Evolutionary conservation across 441 rosid species (phyloP), one percentile per base, ranked within the genome.

Genomic region (Pelargonium citronellum): DNA sequence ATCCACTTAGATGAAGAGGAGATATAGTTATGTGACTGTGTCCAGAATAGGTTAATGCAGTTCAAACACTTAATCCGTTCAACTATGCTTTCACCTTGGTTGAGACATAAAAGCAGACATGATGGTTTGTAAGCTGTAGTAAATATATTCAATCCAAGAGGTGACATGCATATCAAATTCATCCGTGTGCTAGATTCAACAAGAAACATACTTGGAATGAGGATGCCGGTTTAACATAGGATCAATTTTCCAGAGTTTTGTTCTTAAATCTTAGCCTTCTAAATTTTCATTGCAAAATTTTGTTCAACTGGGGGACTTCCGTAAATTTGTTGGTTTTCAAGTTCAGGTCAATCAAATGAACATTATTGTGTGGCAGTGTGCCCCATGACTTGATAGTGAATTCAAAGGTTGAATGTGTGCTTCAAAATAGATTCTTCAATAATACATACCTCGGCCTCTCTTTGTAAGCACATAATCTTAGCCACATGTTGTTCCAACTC

Each of bases 401-500:
- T 19, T 27, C 63, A 58, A 58, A 17, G 30, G 2, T 24, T 57
- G 24, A 2, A 58, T 58, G 9, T 19, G 63, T 58, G 64, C 13
- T 5, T 58, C 64, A 58, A 58, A 9, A 58, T 19, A 57, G 63
- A 57, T 57, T 57, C n/a, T n/a, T n/a, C n/a, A n/a, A n/a, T n/a
- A n/a, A n/a, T n/a, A 15, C 63, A 58, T 73, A 91, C 99, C 99
- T 91, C 96, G 46, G 84, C 80, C 73, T 87, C 94, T 82, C 84
- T 87, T 71, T 82, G 84, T 70, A 82, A 87, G 69, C 75, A 86
- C 69, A 74, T 79, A 69, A 85, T 75, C 75, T 46, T 80, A 67
- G 82, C 80, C 83, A 87, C 74, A 78, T 82, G 80, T 13, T 34
- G 83, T 72, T 84, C 82, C 76, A 89, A 75, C 76, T 87, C 89